Evolutionary conservation across 495 filamentous ascomycete species (phyloP).

Genomic region (Articulospora tetracladia): DNA sequence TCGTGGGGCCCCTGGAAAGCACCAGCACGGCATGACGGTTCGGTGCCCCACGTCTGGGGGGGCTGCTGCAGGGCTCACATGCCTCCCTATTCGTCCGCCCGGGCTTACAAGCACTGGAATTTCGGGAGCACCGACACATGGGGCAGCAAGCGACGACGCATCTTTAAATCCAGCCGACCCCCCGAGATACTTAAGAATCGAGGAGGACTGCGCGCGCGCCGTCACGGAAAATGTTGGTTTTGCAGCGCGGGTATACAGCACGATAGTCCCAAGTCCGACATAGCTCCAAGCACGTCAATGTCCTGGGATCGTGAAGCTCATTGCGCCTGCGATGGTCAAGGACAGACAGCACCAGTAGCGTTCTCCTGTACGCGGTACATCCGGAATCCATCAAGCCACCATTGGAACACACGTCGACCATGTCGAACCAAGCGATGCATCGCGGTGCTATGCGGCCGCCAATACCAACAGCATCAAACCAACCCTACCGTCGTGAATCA

Average conservation of each 20-base stretch:
- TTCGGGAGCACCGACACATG: conserved; percentile 2
- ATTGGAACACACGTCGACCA: not conserved
- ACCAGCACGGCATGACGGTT: too few relatives aligned
- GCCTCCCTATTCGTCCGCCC: not conserved
- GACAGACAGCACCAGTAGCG: not conserved
- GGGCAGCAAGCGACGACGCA: not conserved
- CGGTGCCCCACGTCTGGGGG: not conserved
- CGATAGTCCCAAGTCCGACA: not conserved
- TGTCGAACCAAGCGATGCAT: not conserved
- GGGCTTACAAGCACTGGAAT: not conserved
- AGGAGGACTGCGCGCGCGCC: not conserved
- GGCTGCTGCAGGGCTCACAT: not conserved
- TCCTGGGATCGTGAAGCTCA: too few relatives aligned
- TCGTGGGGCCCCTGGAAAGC: too few relatives aligned
- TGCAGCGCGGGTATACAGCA: not conserved
- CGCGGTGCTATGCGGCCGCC: not conserved
- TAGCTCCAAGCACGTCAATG: not conserved
- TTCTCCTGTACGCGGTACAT: too few relatives aligned
- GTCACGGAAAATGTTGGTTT: not conserved
- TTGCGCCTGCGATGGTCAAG: too few relatives aligned
- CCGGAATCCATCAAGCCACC: too few relatives aligned
- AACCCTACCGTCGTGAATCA: conserved; percentile 8
- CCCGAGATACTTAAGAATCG: not conserved
- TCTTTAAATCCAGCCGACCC: not conserved
- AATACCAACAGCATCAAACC: not conserved